These are phyloP conservation scores for Begonia loranthoides DNA, from an alignment of 306 rosid species.

Conservation along the genomic window DNA sequence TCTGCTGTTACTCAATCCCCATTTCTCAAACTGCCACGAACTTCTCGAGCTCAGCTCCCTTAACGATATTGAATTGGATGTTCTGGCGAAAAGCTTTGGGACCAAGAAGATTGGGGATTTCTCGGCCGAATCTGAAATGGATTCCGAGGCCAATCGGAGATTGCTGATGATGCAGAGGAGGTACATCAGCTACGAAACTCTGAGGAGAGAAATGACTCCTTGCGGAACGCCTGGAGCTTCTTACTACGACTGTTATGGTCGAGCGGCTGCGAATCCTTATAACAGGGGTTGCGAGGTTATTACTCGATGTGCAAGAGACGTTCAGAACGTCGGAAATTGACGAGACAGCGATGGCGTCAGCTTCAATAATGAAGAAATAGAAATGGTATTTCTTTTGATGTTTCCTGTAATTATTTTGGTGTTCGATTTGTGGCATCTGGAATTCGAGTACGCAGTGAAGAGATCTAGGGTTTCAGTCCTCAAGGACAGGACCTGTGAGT, in stretches of 20 bases:
- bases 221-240: slow-evolving; percentile 76
- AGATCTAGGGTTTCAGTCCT: no score
- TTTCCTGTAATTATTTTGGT: not conserved
- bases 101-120: slow-evolving; percentile 45
- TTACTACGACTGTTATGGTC: slow-evolving; percentile 69
- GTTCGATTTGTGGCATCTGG: no score
- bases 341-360: not conserved
- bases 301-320: slow-evolving; percentile 78
- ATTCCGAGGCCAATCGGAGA: slow-evolving; percentile 62
- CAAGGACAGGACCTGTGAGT: no score
- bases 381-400: not conserved
- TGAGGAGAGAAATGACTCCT: slow-evolving; percentile 73
- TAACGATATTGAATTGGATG: slow-evolving; percentile 23
- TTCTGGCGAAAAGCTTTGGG: slow-evolving; percentile 37
- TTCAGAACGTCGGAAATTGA: slow-evolving; percentile 19
- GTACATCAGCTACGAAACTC: slow-evolving; percentile 81
- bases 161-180: slow-evolving; percentile 56
- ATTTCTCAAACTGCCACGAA: slow-evolving; percentile 28
- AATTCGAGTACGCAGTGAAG: no score
- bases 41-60: slow-evolving; percentile 40
- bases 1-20: slow-evolving; percentile 34
- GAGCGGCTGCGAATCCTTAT: slow-evolving; percentile 47
- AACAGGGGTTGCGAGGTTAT: slow-evolving; percentile 76
- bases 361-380: slow-evolving; percentile 1
- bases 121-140: slow-evolving; percentile 36